Conservation (phyloP, 257 asterid species). For the Linaria vulgaris region DNA sequence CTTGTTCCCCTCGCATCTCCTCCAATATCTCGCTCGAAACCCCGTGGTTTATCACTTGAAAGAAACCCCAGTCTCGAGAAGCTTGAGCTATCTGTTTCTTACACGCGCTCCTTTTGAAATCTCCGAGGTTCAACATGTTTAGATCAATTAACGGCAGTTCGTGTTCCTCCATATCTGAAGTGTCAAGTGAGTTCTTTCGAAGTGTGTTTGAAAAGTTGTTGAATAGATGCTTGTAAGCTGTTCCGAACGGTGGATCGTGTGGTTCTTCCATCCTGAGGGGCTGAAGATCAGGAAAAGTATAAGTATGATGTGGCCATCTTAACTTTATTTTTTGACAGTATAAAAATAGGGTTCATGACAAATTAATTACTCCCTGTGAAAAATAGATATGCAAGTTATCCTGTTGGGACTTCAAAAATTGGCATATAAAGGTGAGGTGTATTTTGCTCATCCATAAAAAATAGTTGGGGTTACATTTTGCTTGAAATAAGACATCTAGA, state of each 20-base stretch:
- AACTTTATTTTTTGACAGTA: too few species aligned
- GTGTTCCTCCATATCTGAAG: conserved; percentile 43
- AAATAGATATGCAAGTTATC: too few species aligned
- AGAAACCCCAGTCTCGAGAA: conserved; percentile 85
- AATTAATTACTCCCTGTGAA: too few species aligned
- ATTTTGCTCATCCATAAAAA: too few species aligned
- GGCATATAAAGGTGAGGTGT: too few species aligned
- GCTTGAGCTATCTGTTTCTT: conserved; percentile 59
- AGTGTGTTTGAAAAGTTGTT: background rate
- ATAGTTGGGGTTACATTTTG: too few species aligned
- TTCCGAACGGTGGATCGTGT: conserved; percentile 75
- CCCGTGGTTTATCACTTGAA: conserved; percentile 82
- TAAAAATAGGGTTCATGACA: too few species aligned
- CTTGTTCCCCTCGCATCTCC: conserved; percentile 61
- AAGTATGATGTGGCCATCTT: too few species aligned
- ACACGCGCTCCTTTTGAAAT: conserved; percentile 41
- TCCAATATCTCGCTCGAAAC: conserved; percentile 46
- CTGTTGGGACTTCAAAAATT: too few species aligned
- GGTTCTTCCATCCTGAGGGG: conserved; percentile 50
- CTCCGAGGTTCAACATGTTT: conserved; percentile 40
- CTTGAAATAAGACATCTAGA: too few species aligned
- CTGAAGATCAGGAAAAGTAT: conserved; percentile 13
- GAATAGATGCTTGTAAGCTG: conserved; percentile 48
- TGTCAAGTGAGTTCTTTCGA: conserved; percentile 5
- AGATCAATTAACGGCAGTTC: conserved; percentile 79